Base-by-base conservation (phyloP, 1,139 yeast genomes). In the Protomyces arabidopsidicola region DNA sequence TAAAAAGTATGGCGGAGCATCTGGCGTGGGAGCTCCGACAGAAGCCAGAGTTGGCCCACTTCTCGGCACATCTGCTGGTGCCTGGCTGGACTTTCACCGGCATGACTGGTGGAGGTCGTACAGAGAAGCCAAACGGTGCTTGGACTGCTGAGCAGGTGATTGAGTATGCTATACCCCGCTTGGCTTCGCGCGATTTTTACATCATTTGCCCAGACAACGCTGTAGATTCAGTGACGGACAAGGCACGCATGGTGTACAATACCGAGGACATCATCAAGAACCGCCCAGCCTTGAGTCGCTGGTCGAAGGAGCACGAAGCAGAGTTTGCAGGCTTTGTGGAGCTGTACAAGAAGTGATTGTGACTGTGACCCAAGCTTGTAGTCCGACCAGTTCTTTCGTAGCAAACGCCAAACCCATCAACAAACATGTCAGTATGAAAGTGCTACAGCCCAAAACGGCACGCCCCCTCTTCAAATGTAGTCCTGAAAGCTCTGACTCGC, bases 41-140 rank as follows among this genome's bases (percentile, higher is more conserved):
- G 1, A 64, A 67, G 20, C 39, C 55, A 16, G 53, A 50, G 34
- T n/a, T 27, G 20, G 52, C 53, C 10, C 24, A 52, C 20, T 66
- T 70, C 45, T 67, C 68, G 24, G 73, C 69, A 9, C 72, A 70
- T 54, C 60, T 71, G 58, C 67, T 71, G n/a, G 68, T 71, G 12
- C 73, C 73, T 3, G 73, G 73, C 1, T 71, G 73, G 73, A 70
- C 72, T n/a, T 67, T 55, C 64, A 71, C 73, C 20, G 68, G 69
- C 16, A 66, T 71, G 52, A 68, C 71, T 2, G 71, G 69, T 56
- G 16, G n/a, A 10, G 53, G 60, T 4, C 65, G 65, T 27, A 39
- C 55, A 27, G 52, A 64, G 38, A 71, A 71, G 67, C 73, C 73
- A 1, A 68, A 67, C 12, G 73, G 73, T 3, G 73, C 73, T 3